Evolutionary conservation across 1,284 basidiomycete species (phyloP), one percentile per base, ranked within the genome.

Genomic region (Ustilago xerochloae): DNA sequence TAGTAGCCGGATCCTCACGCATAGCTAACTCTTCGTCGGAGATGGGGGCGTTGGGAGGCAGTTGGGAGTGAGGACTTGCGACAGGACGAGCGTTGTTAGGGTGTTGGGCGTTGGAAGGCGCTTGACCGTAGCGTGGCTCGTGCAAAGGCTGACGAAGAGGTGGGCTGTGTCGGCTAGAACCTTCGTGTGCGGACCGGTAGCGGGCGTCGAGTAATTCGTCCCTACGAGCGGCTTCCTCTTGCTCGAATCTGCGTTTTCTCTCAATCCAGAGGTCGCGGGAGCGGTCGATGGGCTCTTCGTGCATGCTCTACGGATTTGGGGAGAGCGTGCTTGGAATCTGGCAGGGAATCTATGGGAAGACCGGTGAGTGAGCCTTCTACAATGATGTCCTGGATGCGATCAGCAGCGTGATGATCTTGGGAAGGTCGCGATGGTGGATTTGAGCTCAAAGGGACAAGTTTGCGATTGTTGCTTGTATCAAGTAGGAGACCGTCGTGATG

Each of bases 201-300:
- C 64, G 63, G 38, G 48, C 35, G 53, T 73, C 70, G 52, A 66
- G 55, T 30, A 68, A n/a, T 6, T 68, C 70, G 52, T 68, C 70
- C 6, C 70, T 53, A 6, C 65, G 57, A 24, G 53, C 53, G 3
- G 66, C 66, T 49, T 74, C 65, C 29, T 74, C 65, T 20, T 69
- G 65, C 43, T 74, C 71, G 47, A 48, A 54, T 57, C 71, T 61
- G 58, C 66, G 61, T 63, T 74, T 74, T 68, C 71, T 58, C 58
- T 74, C 71, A 24, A 69, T 69, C 71, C 71, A 74, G 59, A 60
- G 71, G 63, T 74, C 71, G 49, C 71, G 65, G 36, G 65, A 68
- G 15, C 71, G 71, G 51, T 74, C 71, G 71, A 74, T 60, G 13
- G 66, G 71, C 62, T 74, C 71, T 54, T 74, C 65, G 59, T 74